Conservation (phyloP, 2,329 filamentous ascomycete genomes). For the Hypoxylon rubiginosum region DNA sequence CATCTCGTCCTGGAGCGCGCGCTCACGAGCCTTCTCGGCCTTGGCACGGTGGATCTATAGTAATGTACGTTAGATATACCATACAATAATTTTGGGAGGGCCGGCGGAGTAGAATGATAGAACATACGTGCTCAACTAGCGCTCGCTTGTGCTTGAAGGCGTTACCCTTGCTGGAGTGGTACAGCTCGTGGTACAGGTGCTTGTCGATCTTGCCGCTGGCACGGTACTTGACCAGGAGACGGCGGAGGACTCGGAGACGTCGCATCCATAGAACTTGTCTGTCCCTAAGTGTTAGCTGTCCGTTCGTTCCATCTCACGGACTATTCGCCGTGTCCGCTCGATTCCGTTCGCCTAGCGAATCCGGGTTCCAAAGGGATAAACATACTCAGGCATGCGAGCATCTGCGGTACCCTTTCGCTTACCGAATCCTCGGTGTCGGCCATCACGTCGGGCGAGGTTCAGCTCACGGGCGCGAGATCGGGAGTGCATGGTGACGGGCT, state of each 20-base stretch:
- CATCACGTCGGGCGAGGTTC: conserved; percentile 92
- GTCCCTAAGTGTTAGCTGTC: conserved; percentile 49
- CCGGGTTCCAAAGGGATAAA: conserved; percentile 39
- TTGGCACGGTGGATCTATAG: conserved; percentile 98
- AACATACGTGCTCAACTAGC: conserved; percentile 99
- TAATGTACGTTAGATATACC: conserved; percentile 30
- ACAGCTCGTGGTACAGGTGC: conserved; percentile 99
- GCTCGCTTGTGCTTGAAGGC: conserved; percentile 99
- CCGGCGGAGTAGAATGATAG: not conserved
- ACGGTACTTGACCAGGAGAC: conserved; percentile 99
- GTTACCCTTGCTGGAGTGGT: conserved; percentile 99
- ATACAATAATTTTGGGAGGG: not conserved
- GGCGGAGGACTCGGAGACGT: conserved; percentile 98
- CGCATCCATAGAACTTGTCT: conserved; percentile 99
- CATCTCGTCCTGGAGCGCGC: conserved; percentile 98
- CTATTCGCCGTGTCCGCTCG: not conserved
- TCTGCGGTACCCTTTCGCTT: conserved; percentile 99
- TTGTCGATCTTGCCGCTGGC: conserved; percentile 99
- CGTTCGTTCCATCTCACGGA: not conserved
- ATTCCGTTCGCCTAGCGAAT: not conserved
- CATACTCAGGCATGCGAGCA: conserved; percentile 98
- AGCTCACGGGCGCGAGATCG: conserved; percentile 95
- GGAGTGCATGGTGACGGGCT: conserved; percentile 99
- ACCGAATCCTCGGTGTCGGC: conserved; percentile 98
- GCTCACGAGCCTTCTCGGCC: conserved; percentile 98